These are phyloP conservation scores for Scenedesmus sp. DNA, from an alignment of 163 green algal genomes.

Conservation along the genomic window DNA sequence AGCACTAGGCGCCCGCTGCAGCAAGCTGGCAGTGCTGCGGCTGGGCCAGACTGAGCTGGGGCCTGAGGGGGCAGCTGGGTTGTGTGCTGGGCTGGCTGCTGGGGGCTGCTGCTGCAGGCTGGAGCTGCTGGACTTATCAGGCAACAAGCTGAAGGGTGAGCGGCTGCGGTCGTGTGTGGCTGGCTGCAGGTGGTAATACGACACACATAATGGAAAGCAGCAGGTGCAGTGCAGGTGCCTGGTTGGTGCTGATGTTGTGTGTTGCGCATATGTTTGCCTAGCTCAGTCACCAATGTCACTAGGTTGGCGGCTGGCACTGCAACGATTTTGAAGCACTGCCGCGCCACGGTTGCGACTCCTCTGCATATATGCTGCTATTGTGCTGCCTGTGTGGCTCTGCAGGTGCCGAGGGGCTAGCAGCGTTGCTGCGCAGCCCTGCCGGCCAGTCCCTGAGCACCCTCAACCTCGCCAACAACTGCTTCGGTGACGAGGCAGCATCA, in stretches of 20 bases:
- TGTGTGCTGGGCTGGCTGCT: slow-evolving; percentile 2
- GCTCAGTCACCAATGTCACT: too few species aligned
- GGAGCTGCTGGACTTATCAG: slow-evolving; percentile 4
- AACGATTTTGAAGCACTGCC: too few species aligned
- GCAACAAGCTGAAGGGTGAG: slow-evolving; percentile 5
- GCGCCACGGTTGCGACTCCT: not conserved
- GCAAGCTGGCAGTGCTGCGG: not conserved
- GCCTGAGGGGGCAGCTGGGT: not conserved
- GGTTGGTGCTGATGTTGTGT: not conserved
- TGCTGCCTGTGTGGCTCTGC: not conserved
- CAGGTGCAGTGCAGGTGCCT: not conserved
- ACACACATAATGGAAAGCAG: not conserved
- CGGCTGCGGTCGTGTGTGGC: not conserved
- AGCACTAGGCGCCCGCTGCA: not conserved
- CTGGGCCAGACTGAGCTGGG: not conserved
- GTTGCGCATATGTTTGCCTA: too few species aligned
- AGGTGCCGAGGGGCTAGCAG: not conserved
- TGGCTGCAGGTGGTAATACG: not conserved
- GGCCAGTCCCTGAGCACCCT: not conserved
- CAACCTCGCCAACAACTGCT: slow-evolving; percentile 22
- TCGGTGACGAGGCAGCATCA: not conserved
- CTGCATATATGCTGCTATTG: not conserved
- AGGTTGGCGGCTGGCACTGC: too few species aligned
- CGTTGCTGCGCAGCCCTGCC: not conserved
- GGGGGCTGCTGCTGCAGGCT: not conserved